These are phyloP conservation scores for Malus hybrid DNA, from an alignment of 331 rosid species.

Conservation along the genomic window DNA sequence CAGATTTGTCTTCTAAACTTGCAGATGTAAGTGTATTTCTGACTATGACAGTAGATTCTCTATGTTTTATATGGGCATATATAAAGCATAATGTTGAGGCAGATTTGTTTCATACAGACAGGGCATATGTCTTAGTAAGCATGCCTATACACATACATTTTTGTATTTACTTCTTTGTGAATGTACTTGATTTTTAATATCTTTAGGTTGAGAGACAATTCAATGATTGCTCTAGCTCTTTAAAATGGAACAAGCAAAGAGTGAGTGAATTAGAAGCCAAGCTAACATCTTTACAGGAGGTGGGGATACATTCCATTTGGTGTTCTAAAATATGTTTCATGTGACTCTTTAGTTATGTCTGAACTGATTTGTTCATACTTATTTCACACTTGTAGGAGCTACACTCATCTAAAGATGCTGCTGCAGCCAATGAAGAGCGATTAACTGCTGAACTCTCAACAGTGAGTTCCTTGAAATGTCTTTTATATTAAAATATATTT, in stretches of 20 bases:
- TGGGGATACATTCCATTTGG: constrained; percentile 18
- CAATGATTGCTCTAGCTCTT: constrained; percentile 63
- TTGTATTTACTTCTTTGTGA: background rate
- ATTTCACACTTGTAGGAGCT: constrained; percentile 46
- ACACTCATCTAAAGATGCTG: constrained; percentile 51
- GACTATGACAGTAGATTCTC: background rate
- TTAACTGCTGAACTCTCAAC: constrained; percentile 74
- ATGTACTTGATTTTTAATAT: constrained; percentile 5
- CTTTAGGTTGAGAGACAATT: constrained; percentile 64
- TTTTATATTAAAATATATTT: background rate
- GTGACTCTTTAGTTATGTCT: background rate
- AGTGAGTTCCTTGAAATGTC: constrained; percentile 43
- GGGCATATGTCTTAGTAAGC: background rate
- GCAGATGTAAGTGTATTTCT: constrained; percentile 49
- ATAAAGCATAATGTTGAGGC: background rate
- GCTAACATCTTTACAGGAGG: constrained; percentile 70
- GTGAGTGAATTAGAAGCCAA: constrained; percentile 62
- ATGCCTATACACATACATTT: background rate
- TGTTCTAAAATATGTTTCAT: background rate
- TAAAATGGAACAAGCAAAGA: constrained; percentile 82
- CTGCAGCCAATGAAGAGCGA: constrained; percentile 69
- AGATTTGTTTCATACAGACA: background rate
- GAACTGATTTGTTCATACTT: constrained; percentile 6
- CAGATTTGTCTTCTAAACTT: constrained; percentile 62
- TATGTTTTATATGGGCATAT: background rate